phyloP scores from a whole-genome alignment of 495 filamentous ascomycete species.

The Paragyromitra xinjiangensis region DNA sequence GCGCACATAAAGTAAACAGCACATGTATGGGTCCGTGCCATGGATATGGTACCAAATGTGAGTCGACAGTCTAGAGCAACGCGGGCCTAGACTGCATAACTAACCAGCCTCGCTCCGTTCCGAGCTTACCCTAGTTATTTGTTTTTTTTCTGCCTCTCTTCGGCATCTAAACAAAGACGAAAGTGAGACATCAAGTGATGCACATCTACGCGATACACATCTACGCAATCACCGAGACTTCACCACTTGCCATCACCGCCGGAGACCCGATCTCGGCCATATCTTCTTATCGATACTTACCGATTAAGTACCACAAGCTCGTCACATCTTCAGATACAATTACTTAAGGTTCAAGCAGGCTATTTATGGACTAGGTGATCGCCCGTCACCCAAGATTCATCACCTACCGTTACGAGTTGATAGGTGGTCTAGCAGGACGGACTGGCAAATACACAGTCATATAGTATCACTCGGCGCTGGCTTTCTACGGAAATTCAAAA shows the following conservation, averaged over 20 bases:
- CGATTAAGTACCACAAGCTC: too few species aligned
- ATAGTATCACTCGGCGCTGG: neutral
- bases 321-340: too few species aligned
- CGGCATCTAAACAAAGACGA: neutral
- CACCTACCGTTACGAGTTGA: neutral
- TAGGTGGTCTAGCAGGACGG: too few species aligned
- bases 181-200: neutral
- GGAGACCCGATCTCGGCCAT: neutral
- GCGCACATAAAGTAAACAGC: neutral
- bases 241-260: neutral
- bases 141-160: neutral
- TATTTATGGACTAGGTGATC: too few species aligned
- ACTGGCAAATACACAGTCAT: neutral
- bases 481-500: too few species aligned
- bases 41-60: neutral
- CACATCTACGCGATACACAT: neutral
- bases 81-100: neutral
- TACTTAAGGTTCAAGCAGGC: too few species aligned
- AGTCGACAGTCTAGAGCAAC: neutral
- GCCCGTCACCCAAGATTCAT: too few species aligned
- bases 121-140: conserved; percentile 16
- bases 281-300: neutral
- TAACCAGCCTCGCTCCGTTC: neutral
- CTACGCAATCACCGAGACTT: neutral
- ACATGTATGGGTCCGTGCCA: conserved; percentile 17